Conservation (phyloP, 108 stramenopile species). For the Thalassiosira profunda region DNA sequence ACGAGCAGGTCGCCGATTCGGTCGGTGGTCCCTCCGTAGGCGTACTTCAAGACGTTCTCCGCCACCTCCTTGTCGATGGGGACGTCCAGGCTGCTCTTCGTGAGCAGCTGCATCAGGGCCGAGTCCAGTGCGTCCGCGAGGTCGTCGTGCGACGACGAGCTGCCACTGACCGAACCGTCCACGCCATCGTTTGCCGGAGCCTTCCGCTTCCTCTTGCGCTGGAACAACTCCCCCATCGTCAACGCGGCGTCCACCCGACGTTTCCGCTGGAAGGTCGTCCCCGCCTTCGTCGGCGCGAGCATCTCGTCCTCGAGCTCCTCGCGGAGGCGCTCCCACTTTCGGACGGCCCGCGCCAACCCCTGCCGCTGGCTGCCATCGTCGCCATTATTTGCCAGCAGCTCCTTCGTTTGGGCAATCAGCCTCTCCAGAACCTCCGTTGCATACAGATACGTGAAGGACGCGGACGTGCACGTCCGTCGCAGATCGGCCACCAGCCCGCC, state of each 20-base stretch:
- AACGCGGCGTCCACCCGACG: constrained; percentile 81
- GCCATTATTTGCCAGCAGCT: constrained; percentile 5
- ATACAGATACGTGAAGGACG: constrained; percentile 85
- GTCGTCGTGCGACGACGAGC: constrained; percentile 11
- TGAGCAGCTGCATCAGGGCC: constrained; percentile 59
- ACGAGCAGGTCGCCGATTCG: constrained; percentile 69
- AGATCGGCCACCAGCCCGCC: constrained; percentile 66
- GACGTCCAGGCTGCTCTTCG: constrained; percentile 59
- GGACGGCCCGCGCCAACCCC: constrained; percentile 41
- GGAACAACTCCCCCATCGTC: constrained; percentile 75
- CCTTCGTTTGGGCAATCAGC: constrained; percentile 21
- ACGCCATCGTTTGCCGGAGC: constrained; percentile 27
- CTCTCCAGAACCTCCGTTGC: constrained; percentile 62
- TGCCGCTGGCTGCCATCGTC: background rate
- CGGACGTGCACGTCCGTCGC: constrained; percentile 76
- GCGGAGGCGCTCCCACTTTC: constrained; percentile 79
- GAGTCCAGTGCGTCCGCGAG: constrained; percentile 52
- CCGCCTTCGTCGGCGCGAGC: constrained; percentile 56
- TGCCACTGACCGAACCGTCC: background rate
- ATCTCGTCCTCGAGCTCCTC: constrained; percentile 80
- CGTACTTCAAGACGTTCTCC: constrained; percentile 63
- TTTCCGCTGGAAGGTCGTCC: constrained; percentile 70
- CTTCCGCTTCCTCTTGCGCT: constrained; percentile 67
- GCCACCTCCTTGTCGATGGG: constrained; percentile 62
- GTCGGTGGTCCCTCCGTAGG: constrained; percentile 42